Conservation (phyloP, 257 asterid species). For the Coffea canephora region DNA sequence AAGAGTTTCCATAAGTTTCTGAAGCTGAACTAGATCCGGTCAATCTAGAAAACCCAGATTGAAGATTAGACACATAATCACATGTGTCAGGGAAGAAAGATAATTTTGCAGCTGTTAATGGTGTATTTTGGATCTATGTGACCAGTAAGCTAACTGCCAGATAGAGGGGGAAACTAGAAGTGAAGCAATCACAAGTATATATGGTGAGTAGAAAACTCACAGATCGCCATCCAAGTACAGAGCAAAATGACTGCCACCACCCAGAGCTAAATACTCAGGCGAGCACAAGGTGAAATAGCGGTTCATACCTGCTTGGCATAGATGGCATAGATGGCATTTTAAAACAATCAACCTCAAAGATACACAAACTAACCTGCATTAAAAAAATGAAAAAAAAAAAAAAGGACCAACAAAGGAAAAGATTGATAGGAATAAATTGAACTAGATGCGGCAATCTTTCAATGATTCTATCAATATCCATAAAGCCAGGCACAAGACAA, state of each 20-base stretch:
- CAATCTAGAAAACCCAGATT: slow-evolving; percentile 36
- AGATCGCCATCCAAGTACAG: slow-evolving; percentile 83
- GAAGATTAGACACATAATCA: not conserved
- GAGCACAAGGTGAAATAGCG: slow-evolving; percentile 84
- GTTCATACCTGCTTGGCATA: slow-evolving; percentile 56
- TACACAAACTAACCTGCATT: not conserved
- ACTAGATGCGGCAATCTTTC: not conserved
- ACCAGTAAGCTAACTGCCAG: not conserved
- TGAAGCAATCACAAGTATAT: not conserved
- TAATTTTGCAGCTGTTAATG: not conserved
- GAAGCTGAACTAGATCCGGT: slow-evolving; percentile 86
- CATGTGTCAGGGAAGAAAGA: not conserved
- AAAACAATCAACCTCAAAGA: not conserved
- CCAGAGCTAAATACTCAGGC: slow-evolving; percentile 77
- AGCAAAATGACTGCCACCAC: slow-evolving; percentile 93
- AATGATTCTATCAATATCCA: not conserved
- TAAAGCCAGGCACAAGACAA: not conserved
- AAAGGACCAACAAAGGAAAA: not conserved
- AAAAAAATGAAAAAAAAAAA: not conserved
- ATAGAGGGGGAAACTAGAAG: not conserved
- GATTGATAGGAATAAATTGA: not conserved
- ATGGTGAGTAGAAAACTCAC: slow-evolving; percentile 46
- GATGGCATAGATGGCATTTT: slow-evolving; percentile 1
- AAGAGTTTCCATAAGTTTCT: slow-evolving; percentile 83
- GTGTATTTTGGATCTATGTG: not conserved